phyloP scores from a whole-genome alignment of 495 filamentous ascomycete species.

The Penicillium atrosanguineum region DNA sequence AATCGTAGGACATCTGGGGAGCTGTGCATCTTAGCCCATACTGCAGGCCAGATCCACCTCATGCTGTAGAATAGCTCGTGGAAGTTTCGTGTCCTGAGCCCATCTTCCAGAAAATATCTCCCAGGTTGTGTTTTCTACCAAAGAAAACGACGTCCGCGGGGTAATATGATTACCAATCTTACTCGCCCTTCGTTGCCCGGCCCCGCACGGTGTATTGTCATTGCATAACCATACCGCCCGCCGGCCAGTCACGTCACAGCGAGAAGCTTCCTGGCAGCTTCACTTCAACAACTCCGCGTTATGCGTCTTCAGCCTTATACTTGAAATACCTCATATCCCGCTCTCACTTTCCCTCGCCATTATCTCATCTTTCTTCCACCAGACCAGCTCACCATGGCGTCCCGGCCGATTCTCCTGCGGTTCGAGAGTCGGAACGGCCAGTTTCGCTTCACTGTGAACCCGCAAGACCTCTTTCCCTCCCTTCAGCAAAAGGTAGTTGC shows the following conservation, averaged over 20 bases:
- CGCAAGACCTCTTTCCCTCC: conserved; percentile 44
- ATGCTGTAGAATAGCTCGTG: too few relatives aligned
- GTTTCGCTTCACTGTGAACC: conserved; percentile 50
- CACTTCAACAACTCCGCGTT: conserved; percentile 1
- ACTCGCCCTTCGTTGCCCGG: not conserved
- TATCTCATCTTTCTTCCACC: not conserved
- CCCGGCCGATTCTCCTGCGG: conserved; percentile 46
- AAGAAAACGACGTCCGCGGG: not conserved
- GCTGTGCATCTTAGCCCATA: too few relatives aligned
- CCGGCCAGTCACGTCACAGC: conserved; percentile 23
- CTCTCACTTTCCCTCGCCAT: not conserved
- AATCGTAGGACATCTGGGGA: too few relatives aligned
- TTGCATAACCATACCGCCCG: conserved; percentile 19
- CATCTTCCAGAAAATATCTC: too few relatives aligned
- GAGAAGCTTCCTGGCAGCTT: conserved; percentile 15
- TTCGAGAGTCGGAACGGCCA: conserved; percentile 58
- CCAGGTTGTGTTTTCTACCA: too few relatives aligned
- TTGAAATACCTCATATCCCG: not conserved
- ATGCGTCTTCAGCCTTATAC: conserved; percentile 8
- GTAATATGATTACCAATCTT: conserved; percentile 11
- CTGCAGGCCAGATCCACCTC: too few relatives aligned
- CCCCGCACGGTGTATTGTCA: conserved; percentile 4
- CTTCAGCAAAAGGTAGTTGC: conserved; percentile 42
- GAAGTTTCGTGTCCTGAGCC: too few relatives aligned
- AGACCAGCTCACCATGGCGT: conserved; percentile 31